Evolutionary conservation across 208 protist genomes (phyloP).

Genomic region (Trypanosoma lewisi): DNA sequence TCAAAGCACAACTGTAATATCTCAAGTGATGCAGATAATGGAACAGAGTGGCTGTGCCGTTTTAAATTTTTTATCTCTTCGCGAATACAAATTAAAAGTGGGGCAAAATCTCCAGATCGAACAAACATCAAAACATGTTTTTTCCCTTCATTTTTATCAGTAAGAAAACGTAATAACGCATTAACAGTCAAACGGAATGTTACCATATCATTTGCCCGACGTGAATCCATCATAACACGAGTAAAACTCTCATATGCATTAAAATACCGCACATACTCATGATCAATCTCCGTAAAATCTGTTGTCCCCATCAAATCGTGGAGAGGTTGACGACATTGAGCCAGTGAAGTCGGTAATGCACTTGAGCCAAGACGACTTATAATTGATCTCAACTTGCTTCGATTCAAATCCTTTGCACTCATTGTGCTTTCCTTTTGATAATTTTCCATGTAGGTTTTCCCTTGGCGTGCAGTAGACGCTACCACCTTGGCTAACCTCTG

Average conservation of each 20-base stretch:
- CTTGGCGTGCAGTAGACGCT: conserved; percentile 43
- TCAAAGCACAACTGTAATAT: conserved; percentile 61
- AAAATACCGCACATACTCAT: conserved; percentile 83
- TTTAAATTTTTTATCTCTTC: conserved; percentile 59
- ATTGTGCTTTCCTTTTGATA: conserved; percentile 72
- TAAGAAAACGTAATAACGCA: conserved; percentile 44
- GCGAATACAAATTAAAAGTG: conserved; percentile 42
- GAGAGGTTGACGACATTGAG: conserved; percentile 61
- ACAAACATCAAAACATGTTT: conserved; percentile 67
- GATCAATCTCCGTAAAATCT: conserved; percentile 50
- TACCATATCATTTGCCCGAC: conserved; percentile 47
- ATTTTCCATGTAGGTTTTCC: conserved; percentile 62
- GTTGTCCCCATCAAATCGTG: conserved; percentile 47
- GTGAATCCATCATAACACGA: conserved; percentile 53
- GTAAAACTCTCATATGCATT: conserved; percentile 62
- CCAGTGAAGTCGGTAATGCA: conserved; percentile 22
- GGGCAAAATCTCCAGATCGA: conserved; percentile 45
- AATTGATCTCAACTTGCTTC: conserved; percentile 57
- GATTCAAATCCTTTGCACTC: conserved; percentile 67
- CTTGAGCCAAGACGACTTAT: conserved; percentile 51
- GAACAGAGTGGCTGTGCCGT: conserved; percentile 33
- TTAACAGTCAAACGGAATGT: conserved; percentile 41
- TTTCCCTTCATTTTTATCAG: conserved; percentile 47
- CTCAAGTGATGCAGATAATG: conserved; percentile 40
- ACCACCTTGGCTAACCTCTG: conserved; percentile 48